Evolutionary conservation across 75 land plant genomes (phyloP).

Genomic region (Pseudotsuga menziesii): DNA sequence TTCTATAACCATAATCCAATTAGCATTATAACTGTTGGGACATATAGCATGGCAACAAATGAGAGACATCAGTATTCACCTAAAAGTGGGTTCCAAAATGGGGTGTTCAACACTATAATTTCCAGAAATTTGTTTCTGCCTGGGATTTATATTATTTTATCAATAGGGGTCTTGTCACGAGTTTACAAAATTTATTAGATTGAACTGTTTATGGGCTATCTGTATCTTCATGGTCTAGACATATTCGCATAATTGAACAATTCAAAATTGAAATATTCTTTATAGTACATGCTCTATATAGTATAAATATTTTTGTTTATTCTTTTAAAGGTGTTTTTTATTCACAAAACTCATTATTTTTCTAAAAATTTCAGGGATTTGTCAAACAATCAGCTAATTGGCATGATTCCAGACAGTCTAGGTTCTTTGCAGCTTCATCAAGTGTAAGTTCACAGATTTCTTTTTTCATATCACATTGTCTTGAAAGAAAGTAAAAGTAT

Average conservation of each 20-base stretch:
- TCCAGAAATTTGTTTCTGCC: too few species aligned
- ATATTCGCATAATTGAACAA: background rate
- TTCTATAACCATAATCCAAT: too few species aligned
- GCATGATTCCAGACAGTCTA: constrained; percentile 75
- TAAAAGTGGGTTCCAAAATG: background rate
- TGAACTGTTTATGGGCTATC: background rate
- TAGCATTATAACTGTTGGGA: too few species aligned
- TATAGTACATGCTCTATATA: background rate
- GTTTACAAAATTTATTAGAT: background rate
- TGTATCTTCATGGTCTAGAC: background rate
- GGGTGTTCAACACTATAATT: too few species aligned
- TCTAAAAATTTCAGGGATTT: constrained; percentile 49
- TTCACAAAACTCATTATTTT: background rate
- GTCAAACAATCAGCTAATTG: constrained; percentile 66
- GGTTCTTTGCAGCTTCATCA: constrained; percentile 58
- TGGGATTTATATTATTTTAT: background rate
- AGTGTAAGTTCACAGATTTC: constrained; percentile 56
- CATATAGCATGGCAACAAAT: too few species aligned
- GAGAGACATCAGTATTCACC: background rate
- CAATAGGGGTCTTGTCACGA: too few species aligned
- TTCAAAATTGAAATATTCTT: background rate
- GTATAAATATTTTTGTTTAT: background rate
- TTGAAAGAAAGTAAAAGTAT: background rate
- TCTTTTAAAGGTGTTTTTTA: background rate
- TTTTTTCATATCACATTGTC: background rate